phyloP scores from a whole-genome alignment of 2,329 filamentous ascomycete species.

The Thielaviopsis euricoi region DNA sequence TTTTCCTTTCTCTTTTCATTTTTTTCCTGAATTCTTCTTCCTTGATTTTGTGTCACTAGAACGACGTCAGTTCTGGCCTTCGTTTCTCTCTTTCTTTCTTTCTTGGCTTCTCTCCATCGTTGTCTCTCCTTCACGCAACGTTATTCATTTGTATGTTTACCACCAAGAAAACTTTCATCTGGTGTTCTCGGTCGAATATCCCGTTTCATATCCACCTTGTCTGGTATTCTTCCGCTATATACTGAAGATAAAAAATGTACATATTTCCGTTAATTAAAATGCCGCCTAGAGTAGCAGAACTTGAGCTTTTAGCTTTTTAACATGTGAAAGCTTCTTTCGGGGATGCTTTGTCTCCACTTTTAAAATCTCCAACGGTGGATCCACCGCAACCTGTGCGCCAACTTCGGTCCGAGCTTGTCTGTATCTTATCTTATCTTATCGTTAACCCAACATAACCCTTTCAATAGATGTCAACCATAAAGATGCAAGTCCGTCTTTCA shows the following conservation, averaged over 20 bases:
- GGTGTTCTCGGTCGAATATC: no score
- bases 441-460: background rate
- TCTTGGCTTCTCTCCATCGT: background rate
- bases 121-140: background rate
- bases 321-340: background rate
- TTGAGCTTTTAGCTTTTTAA: no score
- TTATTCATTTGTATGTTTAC: background rate
- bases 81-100: background rate
- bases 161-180: background rate
- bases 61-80: background rate
- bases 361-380: background rate
- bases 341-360: background rate
- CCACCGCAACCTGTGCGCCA: no score
- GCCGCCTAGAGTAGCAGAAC: no score
- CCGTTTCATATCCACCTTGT: no score
- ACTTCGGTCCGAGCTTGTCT: background rate
- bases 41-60: background rate
- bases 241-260: no score
- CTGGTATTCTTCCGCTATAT: no score
- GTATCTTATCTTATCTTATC: background rate
- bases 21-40: background rate
- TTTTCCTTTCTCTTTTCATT: background rate
- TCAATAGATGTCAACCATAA: no score
- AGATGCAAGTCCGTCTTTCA: no score
- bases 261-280: no score